Percentiles rank a stretch among this genome's conserved stretches.
phyloP scores from a whole-genome alignment of 768 basidiomycete species.

The Scleroderma citrinum region DNA sequence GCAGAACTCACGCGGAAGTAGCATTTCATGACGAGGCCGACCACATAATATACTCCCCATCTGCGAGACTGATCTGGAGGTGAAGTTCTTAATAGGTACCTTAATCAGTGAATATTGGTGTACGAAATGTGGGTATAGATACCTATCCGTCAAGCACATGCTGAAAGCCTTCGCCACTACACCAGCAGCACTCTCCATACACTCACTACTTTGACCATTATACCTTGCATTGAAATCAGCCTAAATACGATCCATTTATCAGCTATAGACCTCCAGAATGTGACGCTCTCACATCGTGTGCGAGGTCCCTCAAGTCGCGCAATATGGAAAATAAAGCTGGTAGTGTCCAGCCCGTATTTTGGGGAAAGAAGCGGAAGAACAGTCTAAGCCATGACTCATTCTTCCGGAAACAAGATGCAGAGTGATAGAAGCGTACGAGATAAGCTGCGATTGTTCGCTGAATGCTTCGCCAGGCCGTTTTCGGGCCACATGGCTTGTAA shows the following conservation, averaged over 20 bases:
- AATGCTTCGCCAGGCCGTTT: constrained; percentile 68
- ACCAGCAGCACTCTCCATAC: constrained; percentile 84
- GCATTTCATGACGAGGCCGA: constrained; percentile 84
- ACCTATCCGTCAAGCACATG: constrained; percentile 82
- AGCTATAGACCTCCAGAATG: neutral
- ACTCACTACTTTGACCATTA: constrained; percentile 51
- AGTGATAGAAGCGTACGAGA: constrained; percentile 52
- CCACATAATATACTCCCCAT: constrained; percentile 92
- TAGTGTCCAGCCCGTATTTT: constrained; percentile 82
- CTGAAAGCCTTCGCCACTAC: constrained; percentile 87
- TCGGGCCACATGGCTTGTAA: constrained; percentile 64
- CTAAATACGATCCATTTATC: constrained; percentile 25
- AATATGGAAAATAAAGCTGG: constrained; percentile 78
- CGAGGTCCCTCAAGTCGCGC: constrained; percentile 77
- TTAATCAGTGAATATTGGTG: neutral
- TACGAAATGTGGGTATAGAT: constrained; percentile 8
- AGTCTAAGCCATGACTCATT: constrained; percentile 35
- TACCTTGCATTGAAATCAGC: constrained; percentile 58
- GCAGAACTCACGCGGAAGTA: constrained; percentile 76
- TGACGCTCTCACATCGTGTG: constrained; percentile 61
- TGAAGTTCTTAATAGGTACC: constrained; percentile 43
- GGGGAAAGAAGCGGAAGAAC: constrained; percentile 75
- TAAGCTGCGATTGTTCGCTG: constrained; percentile 70
- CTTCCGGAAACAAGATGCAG: neutral
- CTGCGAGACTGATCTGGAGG: constrained; percentile 69